Percentiles rank a stretch among this genome's conserved stretches.
Evolutionary conservation across 768 basidiomycete species (phyloP).

Genomic region (Lentinula guzmanii): DNA sequence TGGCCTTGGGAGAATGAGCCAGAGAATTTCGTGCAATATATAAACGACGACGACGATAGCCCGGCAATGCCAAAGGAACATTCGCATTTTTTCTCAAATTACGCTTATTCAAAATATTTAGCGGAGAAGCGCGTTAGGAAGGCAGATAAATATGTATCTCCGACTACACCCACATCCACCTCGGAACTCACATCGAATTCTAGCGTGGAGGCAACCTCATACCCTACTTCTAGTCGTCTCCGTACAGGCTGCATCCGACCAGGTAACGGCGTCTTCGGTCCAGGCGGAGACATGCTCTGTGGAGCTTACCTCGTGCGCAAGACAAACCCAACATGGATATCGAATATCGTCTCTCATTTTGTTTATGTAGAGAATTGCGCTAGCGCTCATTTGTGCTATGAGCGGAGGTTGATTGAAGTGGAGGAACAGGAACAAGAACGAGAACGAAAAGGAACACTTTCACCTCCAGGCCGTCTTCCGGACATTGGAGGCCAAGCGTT

Average conservation of each 20-base stretch:
- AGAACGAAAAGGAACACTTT: constrained; percentile 1
- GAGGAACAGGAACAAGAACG: constrained; percentile 9
- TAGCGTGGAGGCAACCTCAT: background rate
- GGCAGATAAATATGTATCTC: constrained; percentile 26
- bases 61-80: constrained; percentile 42
- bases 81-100: constrained; percentile 71
- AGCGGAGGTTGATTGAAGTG: constrained; percentile 60
- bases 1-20: constrained; percentile 74
- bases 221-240: constrained; percentile 19
- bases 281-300: constrained; percentile 66
- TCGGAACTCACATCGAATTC: too few relatives aligned
- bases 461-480: constrained; percentile 25
- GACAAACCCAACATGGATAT: constrained; percentile 59
- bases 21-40: constrained; percentile 49
- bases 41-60: constrained; percentile 51
- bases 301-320: constrained; percentile 57
- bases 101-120: constrained; percentile 57
- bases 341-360: constrained; percentile 54
- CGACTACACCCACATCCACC: constrained; percentile 2
- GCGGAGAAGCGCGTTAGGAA: constrained; percentile 47
- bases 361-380: constrained; percentile 75
- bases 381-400: constrained; percentile 66
- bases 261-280: constrained; percentile 72
- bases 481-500: constrained; percentile 76
- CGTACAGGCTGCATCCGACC: constrained; percentile 75